These are phyloP conservation scores for Ceratobasidium sp. DNA, from an alignment of 1,284 basidiomycete species.

Conservation along the genomic window DNA sequence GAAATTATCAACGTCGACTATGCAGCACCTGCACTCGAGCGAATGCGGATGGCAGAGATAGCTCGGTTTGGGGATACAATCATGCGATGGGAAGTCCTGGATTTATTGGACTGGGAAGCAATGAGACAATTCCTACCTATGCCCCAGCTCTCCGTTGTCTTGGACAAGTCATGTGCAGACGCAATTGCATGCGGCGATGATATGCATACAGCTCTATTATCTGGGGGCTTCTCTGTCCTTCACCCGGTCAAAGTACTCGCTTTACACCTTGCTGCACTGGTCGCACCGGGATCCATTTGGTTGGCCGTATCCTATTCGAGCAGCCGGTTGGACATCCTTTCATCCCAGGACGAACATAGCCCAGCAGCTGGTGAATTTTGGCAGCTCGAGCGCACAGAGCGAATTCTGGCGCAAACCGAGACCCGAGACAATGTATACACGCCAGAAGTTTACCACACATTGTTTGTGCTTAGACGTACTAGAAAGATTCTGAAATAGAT, in stretches of 20 bases:
- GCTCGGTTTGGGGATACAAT: slow-evolving; percentile 35
- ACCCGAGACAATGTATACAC: neutral
- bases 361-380: neutral
- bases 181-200: slow-evolving; percentile 51
- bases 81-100: slow-evolving; percentile 49
- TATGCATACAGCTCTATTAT: slow-evolving; percentile 44
- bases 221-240: neutral
- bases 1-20: slow-evolving; percentile 52
- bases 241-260: slow-evolving; percentile 48
- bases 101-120: slow-evolving; percentile 48
- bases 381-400: slow-evolving; percentile 4
- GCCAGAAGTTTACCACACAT: slow-evolving; percentile 26
- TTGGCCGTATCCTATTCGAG: slow-evolving; percentile 51
- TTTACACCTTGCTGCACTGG: slow-evolving; percentile 50
- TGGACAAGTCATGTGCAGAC: slow-evolving; percentile 53
- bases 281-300: slow-evolving; percentile 49
- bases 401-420: slow-evolving; percentile 1
- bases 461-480: slow-evolving; percentile 20
- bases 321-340: slow-evolving; percentile 48
- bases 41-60: slow-evolving; percentile 43
- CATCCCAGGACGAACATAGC: neutral
- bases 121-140: slow-evolving; percentile 31
- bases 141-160: slow-evolving; percentile 45
- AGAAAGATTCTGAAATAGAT: no score
- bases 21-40: slow-evolving; percentile 46